Evolutionary conservation across 1,284 basidiomycete genomes (phyloP).

Genomic region (Pseudomicrostroma phylloplanum): DNA sequence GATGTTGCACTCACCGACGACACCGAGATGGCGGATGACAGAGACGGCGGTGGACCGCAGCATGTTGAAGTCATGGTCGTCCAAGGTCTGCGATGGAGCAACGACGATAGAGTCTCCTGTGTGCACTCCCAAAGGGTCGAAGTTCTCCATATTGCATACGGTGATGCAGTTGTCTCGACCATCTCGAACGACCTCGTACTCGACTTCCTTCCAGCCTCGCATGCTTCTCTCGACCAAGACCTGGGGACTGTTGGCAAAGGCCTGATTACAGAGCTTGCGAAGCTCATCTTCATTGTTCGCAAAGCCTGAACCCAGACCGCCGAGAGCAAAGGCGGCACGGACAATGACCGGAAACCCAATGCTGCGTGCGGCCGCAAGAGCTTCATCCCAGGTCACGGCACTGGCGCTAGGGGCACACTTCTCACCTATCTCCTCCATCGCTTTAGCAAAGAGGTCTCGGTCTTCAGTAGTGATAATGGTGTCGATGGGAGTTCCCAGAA

Average conservation of each 20-base stretch:
- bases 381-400: slow-evolving; percentile 71
- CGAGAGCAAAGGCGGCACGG: slow-evolving; percentile 90
- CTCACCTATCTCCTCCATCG: slow-evolving; percentile 96
- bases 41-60: slow-evolving; percentile 95
- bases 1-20: slow-evolving; percentile 97
- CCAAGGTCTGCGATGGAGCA: slow-evolving; percentile 89
- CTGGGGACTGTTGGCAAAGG: slow-evolving; percentile 93
- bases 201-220: slow-evolving; percentile 99
- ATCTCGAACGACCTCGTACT: slow-evolving; percentile 98
- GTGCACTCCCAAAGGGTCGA: slow-evolving; percentile 95
- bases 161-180: slow-evolving; percentile 97
- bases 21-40: slow-evolving; percentile 92
- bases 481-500: slow-evolving; percentile 92
- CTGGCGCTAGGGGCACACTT: slow-evolving; percentile 78
- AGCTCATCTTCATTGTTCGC: slow-evolving; percentile 83
- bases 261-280: slow-evolving; percentile 67
- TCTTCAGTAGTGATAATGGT: slow-evolving; percentile 98
- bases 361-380: slow-evolving; percentile 69
- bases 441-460: slow-evolving; percentile 82
- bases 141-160: slow-evolving; percentile 99
- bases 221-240: slow-evolving; percentile 96
- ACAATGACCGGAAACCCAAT: slow-evolving; percentile 98
- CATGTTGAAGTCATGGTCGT: slow-evolving; percentile 92
- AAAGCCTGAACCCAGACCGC: slow-evolving; percentile 89
- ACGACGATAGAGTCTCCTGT: slow-evolving; percentile 99